Evolutionary conservation across 148 eudicot species (phyloP).

Genomic region (Vaccinium macrocarpon): DNA sequence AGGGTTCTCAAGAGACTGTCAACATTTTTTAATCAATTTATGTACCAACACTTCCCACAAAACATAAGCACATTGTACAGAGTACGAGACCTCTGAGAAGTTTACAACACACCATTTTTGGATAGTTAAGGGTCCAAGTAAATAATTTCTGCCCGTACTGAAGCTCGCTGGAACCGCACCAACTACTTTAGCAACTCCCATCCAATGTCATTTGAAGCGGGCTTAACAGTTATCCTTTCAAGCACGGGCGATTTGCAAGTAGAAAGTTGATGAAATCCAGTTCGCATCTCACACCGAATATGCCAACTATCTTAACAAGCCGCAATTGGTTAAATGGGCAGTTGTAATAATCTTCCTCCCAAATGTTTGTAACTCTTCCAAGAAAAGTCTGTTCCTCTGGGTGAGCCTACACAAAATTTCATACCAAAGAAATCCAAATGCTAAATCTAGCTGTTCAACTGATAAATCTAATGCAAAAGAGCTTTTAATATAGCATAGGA

Average conservation of each 20-base stretch:
- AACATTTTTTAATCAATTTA: not conserved
- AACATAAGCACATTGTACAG: not conserved
- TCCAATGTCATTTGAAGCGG: conserved; percentile 46
- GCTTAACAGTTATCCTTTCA: conserved; percentile 72
- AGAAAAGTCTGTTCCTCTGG: conserved; percentile 43
- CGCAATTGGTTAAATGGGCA: conserved; percentile 49
- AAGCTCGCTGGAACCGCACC: conserved; percentile 60
- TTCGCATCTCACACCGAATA: conserved; percentile 41
- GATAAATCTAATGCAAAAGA: not conserved
- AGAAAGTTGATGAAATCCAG: conserved; percentile 60
- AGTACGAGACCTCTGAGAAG: not conserved
- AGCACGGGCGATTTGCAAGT: conserved; percentile 69
- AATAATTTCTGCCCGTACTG: conserved; percentile 60
- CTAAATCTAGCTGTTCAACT: not conserved
- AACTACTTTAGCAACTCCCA: conserved; percentile 60
- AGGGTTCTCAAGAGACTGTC: too few relatives aligned
- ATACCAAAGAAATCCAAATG: not conserved
- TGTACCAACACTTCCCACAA: not conserved
- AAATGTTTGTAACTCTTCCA: conserved; percentile 21
- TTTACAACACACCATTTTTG: not conserved
- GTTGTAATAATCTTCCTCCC: conserved; percentile 34
- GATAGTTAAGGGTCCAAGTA: conserved; percentile 47
- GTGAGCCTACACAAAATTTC: conserved; percentile 48
- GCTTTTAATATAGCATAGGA: not conserved
- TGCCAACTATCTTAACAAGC: conserved; percentile 48